phyloP scores from a whole-genome alignment of 2,329 filamentous ascomycete species.

The Arthroderma sp. region DNA sequence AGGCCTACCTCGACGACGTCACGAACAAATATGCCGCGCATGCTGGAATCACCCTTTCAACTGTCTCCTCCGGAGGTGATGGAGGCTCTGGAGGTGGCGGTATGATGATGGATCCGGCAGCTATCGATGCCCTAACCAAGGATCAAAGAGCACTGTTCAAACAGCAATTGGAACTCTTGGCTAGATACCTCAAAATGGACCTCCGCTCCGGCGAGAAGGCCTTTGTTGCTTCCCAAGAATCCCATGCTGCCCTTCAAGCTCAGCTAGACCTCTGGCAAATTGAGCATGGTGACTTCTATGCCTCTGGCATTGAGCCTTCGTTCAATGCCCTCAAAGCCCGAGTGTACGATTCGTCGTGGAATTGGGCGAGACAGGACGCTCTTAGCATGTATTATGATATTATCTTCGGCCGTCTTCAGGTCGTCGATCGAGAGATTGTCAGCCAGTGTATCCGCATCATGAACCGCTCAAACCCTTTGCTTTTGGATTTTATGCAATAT shows the following conservation, averaged over 20 bases:
- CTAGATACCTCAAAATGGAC: constrained; percentile 93
- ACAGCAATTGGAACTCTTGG: constrained; percentile 90
- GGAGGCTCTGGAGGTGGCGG: constrained; percentile 57
- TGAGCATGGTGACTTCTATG: constrained; percentile 95
- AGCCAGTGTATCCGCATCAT: constrained; percentile 98
- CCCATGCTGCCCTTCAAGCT: constrained; percentile 73
- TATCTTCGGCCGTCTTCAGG: constrained; percentile 87
- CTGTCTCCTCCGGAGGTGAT: constrained; percentile 57
- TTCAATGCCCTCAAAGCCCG: constrained; percentile 91
- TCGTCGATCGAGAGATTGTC: constrained; percentile 92
- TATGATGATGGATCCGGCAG: constrained; percentile 99
- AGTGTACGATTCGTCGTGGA: constrained; percentile 97
- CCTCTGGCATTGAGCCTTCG: constrained; percentile 80
- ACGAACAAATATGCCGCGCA: constrained; percentile 77
- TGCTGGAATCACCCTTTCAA: constrained; percentile 71
- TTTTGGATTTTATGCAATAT: constrained; percentile 99
- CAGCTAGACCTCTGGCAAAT: constrained; percentile 90
- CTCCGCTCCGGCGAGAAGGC: constrained; percentile 94
- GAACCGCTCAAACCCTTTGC: constrained; percentile 92
- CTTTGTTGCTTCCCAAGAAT: constrained; percentile 70
- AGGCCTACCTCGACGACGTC: constrained; percentile 78
- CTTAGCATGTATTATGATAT: constrained; percentile 99
- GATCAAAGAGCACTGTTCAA: constrained; percentile 94
- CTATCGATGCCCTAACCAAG: constrained; percentile 91
- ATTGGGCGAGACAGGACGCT: constrained; percentile 95